Base-by-base conservation (phyloP, 1,284 basidiomycete species). In the Wolfiporia cocos region DNA sequence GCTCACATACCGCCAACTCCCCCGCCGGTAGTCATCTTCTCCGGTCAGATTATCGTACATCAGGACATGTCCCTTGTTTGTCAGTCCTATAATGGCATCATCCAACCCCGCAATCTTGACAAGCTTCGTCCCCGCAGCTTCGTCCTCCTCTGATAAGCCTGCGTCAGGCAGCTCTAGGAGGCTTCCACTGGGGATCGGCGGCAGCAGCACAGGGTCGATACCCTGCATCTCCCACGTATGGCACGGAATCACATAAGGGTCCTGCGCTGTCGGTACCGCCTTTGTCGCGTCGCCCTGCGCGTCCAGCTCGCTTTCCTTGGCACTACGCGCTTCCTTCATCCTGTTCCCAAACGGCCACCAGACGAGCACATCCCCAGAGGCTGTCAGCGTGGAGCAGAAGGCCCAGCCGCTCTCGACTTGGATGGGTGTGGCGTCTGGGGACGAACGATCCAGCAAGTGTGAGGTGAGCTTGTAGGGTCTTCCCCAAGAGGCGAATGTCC, bases 321-420 rank as follows among this genome's bases (percentile, higher is more conserved):
- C 57, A 23, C 62, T 55, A 23, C 78, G 59, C 4, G 49, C 48
- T 6, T 62, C 48, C 17, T 51, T 55, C 62, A 78, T 67, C 15
- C 45, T 56, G 12, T 71, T 73, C 3, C 58, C 57, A 50, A 74
- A 73, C 1, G 88, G 88, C 77, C 80, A 91, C 78, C 82, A 92
- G 5, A 86, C 76, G 49, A 82, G 74, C 24, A 90, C 77, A 26
- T 78, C 71, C 1, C 89, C 88, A 4, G 73, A 69, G 39, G 73
- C 68, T 2, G 82, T 84, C 47, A 94, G 75, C 24, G 79, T 69
- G 2, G 81, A 73, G 5, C 81, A 83, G 60, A 84, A 85, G 4
- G 56, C 50, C 91, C 89, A 92, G n/a, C 91, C 91, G 45, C 83
- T 84, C 56, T 82, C 83, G 22, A 90, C 69, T 58, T 92, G 89